Conservation (phyloP, 345 rosid genomes). For the Citrus australasica region DNA sequence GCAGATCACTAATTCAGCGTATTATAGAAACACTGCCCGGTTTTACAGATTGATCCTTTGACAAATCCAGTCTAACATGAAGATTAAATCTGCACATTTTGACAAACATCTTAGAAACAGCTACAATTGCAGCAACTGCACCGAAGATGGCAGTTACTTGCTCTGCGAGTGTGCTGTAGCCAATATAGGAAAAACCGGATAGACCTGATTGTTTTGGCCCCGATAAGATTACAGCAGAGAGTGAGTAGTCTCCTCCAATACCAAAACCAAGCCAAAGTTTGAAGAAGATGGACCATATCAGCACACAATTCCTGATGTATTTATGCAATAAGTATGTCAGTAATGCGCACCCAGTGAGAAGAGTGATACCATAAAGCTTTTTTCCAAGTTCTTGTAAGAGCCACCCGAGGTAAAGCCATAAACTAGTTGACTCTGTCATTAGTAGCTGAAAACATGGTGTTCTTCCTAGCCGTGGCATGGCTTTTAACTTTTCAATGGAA, state of each 20-base stretch:
- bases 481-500: no score
- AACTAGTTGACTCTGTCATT: no score
- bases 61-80: not conserved
- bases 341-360: not conserved
- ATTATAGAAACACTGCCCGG: not conserved
- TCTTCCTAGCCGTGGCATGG: no score
- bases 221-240: not conserved
- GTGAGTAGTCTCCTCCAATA: not conserved
- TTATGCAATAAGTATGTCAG: not conserved
- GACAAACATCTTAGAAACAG: not conserved
- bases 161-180: not conserved
- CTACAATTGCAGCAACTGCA: not conserved
- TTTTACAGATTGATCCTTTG: not conserved
- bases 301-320: not conserved
- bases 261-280: not conserved
- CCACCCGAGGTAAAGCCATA: no score
- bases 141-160: not conserved
- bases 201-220: not conserved
- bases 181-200: not conserved
- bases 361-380: no score
- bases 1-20: not conserved
- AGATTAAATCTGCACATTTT: not conserved
- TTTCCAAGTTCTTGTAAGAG: no score
- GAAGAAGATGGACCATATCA: not conserved
- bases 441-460: no score